phyloP scores from a whole-genome alignment of 306 rosid species.

The Glycine soja region DNA sequence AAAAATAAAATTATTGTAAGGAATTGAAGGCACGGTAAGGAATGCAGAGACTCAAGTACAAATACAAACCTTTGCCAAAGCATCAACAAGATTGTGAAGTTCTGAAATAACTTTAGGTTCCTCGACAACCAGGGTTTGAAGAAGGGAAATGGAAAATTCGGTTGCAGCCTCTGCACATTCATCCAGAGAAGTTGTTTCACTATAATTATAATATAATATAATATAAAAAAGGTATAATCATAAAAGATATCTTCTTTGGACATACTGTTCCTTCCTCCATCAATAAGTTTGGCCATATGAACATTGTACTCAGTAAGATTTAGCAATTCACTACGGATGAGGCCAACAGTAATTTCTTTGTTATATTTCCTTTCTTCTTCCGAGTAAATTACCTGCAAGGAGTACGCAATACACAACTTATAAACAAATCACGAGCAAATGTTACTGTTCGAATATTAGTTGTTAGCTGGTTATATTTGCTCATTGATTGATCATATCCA shows the following conservation, averaged over 20 bases:
- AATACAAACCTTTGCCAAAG: slow-evolving; percentile 81
- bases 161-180: slow-evolving; percentile 83
- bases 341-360: slow-evolving; percentile 89
- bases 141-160: slow-evolving; percentile 85
- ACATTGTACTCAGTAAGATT: slow-evolving; percentile 97
- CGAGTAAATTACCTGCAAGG: slow-evolving; percentile 87
- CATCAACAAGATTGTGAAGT: slow-evolving; percentile 95
- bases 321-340: slow-evolving; percentile 82
- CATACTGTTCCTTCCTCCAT: slow-evolving; percentile 98
- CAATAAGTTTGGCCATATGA: slow-evolving; percentile 96
- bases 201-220: neutral
- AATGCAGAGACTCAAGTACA: slow-evolving; percentile 9
- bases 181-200: slow-evolving; percentile 40
- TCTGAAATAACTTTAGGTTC: slow-evolving; percentile 91
- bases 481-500: neutral
- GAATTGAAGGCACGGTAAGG: neutral
- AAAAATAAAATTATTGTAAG: slow-evolving; percentile 42
- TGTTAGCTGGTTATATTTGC: neutral
- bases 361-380: slow-evolving; percentile 95
- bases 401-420: neutral
- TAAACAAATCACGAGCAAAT: slow-evolving; percentile 16
- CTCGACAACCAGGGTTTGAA: slow-evolving; percentile 76
- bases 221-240: neutral
- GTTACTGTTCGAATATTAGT: neutral
- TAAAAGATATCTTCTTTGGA: slow-evolving; percentile 26